Base-by-base conservation (phyloP, 2,329 filamentous ascomycete species). In the Phyllosticta capitalensis region DNA sequence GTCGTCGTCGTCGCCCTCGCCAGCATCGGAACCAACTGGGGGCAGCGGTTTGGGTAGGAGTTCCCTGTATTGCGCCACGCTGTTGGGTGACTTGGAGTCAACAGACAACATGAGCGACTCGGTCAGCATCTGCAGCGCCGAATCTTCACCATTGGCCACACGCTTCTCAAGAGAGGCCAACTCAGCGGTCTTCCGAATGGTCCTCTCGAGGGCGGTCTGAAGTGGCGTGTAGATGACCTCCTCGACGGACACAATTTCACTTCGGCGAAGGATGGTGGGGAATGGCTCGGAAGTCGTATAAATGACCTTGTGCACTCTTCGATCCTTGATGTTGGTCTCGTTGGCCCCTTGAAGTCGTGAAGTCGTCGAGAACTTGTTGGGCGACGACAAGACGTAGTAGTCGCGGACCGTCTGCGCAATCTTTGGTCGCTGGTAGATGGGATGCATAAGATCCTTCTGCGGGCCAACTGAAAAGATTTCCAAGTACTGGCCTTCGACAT, bases 171-270 rank as follows among this genome's bases (percentile, higher is more conserved):
- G 77, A 0, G 81, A 74, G 1, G 83, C 79, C 76, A 97, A 83
- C 73, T 97, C 92, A 61, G 89, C 84, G 0, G 92, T 95, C 77
- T 96, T 96, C 61, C 92, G 85, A 66, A 90, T 87, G 30, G 94
- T 92, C 17, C 92, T 86, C 71, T 97, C 92, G 62, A 97, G 79
- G 0, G 88, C 92, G n/a, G 90, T 92, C 72, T 96, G 88, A 61
- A 94, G 79, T 6, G 92, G 85, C 30, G 82, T 82, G 24, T 96
- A 78, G 10, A 80, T 80, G 19, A 90, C 72, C 54, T 87, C 85
- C 19, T 86, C 82, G 1, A 82, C 79, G 6, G 83, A 78, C 14
- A 95, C 75, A 62, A 97, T 88, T 74, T 96, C 92, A 66, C 90
- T 95, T 59, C 92, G 84, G 30, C 90, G 84, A 24, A 96, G 77